Evolutionary conservation across 2,329 filamentous ascomycete genomes (phyloP).

Genomic region (Aspergillus terreus): DNA sequence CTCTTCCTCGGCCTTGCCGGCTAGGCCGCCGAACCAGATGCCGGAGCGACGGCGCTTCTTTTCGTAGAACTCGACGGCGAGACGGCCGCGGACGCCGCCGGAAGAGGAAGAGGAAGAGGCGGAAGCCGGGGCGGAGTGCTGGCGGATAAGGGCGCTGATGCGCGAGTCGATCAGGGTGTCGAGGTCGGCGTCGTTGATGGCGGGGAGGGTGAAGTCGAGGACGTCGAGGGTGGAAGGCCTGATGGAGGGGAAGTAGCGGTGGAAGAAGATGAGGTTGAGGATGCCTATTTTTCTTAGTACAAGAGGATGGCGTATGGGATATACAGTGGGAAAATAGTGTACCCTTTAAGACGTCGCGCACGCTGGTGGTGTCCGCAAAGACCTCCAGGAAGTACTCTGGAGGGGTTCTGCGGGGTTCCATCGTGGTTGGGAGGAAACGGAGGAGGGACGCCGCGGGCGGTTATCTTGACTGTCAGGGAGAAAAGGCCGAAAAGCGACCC

Average conservation of each 20-base stretch:
- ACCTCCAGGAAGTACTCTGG: slow-evolving; percentile 92
- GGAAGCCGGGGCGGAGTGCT: slow-evolving; percentile 56
- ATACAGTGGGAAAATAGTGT: slow-evolving; percentile 19
- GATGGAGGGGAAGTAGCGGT: slow-evolving; percentile 90
- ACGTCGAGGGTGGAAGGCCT: slow-evolving; percentile 80
- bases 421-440: slow-evolving; percentile 30
- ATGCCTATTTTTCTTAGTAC: slow-evolving; percentile 57
- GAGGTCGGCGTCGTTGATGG: slow-evolving; percentile 84
- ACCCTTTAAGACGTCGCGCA: slow-evolving; percentile 94
- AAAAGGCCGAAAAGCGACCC: not conserved
- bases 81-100: slow-evolving; percentile 66
- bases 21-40: slow-evolving; percentile 57
- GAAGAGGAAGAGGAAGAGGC: slow-evolving; percentile 16
- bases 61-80: slow-evolving; percentile 91
- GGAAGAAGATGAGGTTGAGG: slow-evolving; percentile 97
- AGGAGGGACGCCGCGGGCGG: not conserved
- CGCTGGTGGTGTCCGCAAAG: slow-evolving; percentile 83
- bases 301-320: not conserved
- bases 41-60: slow-evolving; percentile 80
- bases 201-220: slow-evolving; percentile 83
- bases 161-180: slow-evolving; percentile 92
- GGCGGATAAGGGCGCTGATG: slow-evolving; percentile 72
- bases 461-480: not conserved
- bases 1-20: slow-evolving; percentile 73
- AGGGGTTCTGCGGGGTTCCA: slow-evolving; percentile 62